A percentile compares a stretch with the other conserved stretches of the same genome.
phyloP scores from a whole-genome alignment of 73 alveolate genomes.

The Paramecium sexaurelia region DNA sequence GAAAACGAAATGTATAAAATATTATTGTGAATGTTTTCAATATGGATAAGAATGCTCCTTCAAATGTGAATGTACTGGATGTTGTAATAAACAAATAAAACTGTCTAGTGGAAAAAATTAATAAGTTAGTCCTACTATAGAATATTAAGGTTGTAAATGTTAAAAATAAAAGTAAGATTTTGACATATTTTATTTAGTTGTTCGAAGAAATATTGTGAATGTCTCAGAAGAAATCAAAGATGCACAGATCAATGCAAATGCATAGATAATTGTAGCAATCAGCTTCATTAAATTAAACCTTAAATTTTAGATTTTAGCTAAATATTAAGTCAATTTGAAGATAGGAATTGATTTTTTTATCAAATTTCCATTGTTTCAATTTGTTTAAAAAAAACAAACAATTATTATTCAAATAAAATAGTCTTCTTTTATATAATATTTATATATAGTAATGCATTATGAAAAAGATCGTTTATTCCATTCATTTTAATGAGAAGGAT shows the following conservation, averaged over 20 bases:
- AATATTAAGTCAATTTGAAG: neutral
- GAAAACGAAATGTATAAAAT: constrained; percentile 8
- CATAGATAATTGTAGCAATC: constrained; percentile 4
- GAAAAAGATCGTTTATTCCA: neutral
- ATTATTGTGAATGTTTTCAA: constrained; percentile 31
- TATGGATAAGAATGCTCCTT: constrained; percentile 35
- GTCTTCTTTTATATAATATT: no score
- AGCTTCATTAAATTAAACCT: neutral
- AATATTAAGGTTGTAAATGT: constrained; percentile 19
- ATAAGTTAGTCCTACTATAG: neutral
- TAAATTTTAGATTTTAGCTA: neutral
- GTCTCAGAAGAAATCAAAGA: constrained; percentile 1
- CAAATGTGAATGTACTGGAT: constrained; percentile 38
- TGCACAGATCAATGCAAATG: constrained; percentile 26
- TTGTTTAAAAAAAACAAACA: neutral
- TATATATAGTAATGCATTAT: no score
- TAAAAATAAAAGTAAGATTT: constrained; percentile 7
- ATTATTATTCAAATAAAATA: neutral
- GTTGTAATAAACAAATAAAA: constrained; percentile 15
- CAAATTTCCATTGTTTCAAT: neutral
- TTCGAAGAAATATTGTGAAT: constrained; percentile 34
- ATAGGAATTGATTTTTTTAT: neutral
- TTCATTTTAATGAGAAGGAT: neutral
- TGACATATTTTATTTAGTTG: neutral
- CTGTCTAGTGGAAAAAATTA: neutral